Evolutionary conservation across 306 rosid genomes (phyloP).

Genomic region (Cucurbita ficifolia): DNA sequence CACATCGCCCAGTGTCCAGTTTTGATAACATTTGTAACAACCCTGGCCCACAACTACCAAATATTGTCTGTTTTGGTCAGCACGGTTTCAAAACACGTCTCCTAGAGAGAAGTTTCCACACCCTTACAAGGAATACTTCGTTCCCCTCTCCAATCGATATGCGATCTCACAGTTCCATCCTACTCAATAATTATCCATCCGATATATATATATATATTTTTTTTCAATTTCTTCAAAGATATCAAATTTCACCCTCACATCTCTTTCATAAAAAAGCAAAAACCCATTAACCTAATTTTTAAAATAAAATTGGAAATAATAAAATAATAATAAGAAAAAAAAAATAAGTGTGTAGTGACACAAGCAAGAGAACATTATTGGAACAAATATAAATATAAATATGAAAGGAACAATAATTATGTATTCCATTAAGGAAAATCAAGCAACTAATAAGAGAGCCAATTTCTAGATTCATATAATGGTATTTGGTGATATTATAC

Average conservation of each 20-base stretch:
- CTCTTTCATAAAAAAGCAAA: neutral
- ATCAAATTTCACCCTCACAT: neutral
- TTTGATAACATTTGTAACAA: too few relatives aligned
- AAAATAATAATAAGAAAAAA: neutral
- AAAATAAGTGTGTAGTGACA: neutral
- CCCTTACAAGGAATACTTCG: too few relatives aligned
- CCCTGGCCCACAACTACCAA: too few relatives aligned
- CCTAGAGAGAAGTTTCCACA: too few relatives aligned
- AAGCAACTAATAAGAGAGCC: neutral
- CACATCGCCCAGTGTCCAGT: too few relatives aligned
- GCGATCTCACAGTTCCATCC: too few relatives aligned
- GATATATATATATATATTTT: neutral
- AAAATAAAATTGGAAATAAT: neutral
- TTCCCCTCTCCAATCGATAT: too few relatives aligned
- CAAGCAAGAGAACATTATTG: constrained; percentile 1
- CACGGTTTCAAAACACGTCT: too few relatives aligned
- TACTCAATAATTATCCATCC: neutral
- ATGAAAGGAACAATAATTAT: neutral
- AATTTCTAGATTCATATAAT: constrained; percentile 1
- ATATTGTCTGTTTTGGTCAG: too few relatives aligned
- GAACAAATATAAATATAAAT: neutral
- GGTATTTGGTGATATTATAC: constrained; percentile 9
- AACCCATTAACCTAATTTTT: neutral
- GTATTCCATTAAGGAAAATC: neutral
- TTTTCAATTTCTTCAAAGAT: neutral